Conservation (phyloP, 805 yeast species). For the Kregervanrija fluxuum region DNA sequence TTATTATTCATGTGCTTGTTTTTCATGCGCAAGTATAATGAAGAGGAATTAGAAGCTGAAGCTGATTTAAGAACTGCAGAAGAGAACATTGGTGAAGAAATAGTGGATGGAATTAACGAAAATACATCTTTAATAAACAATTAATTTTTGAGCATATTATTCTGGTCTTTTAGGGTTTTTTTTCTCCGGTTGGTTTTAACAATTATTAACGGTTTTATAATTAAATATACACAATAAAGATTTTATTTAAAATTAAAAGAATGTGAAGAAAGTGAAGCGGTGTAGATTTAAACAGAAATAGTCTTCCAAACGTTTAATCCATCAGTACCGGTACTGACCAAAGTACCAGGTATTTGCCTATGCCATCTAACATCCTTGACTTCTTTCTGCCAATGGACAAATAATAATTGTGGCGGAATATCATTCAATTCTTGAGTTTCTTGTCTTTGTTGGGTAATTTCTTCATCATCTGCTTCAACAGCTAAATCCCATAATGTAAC, state of each 20-base stretch:
- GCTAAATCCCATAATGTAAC: conserved; percentile 97
- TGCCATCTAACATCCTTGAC: conserved; percentile 99
- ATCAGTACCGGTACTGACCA: conserved; percentile 91
- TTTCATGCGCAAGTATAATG: conserved; percentile 25
- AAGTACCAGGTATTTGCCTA: conserved; percentile 90
- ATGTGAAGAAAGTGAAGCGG: neutral
- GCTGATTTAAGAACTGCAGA: conserved; percentile 13
- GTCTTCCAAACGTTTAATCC: conserved; percentile 96
- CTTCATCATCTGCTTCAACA: conserved; percentile 98
- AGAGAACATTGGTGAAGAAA: conserved; percentile 4
- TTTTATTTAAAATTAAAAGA: neutral
- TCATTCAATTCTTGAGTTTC: conserved; percentile 76
- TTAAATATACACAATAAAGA: neutral
- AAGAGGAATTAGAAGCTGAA: conserved; percentile 14
- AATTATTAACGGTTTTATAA: too few relatives aligned
- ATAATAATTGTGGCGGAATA: conserved; percentile 90
- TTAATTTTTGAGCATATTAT: neutral
- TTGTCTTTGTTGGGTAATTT: conserved; percentile 75
- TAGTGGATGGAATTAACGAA: conserved; percentile 1
- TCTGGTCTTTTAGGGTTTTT: neutral
- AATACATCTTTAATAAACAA: conserved; percentile 2
- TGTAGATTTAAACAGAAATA: conserved; percentile 63
- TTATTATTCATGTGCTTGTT: conserved; percentile 58
- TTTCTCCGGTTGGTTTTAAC: too few relatives aligned
- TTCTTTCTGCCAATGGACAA: conserved; percentile 97